These are phyloP conservation scores for Skeletonema menzelii DNA, from an alignment of 108 stramenopile genomes.

Conservation along the genomic window DNA sequence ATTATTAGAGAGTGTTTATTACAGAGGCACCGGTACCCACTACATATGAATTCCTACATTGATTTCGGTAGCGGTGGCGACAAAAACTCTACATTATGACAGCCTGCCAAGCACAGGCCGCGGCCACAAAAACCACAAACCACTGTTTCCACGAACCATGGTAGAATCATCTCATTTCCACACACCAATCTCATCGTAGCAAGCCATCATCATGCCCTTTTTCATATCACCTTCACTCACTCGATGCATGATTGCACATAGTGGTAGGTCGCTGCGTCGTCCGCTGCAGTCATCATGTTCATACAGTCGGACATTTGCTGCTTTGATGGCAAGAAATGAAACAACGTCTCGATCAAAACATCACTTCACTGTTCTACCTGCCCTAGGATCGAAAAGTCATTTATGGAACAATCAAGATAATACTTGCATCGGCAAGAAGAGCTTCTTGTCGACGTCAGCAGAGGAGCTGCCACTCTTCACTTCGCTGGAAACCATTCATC, in stretches of 20 bases:
- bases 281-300: background rate
- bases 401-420: background rate
- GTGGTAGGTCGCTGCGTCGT: background rate
- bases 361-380: background rate
- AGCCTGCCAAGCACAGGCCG: too few relatives aligned
- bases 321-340: background rate
- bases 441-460: background rate
- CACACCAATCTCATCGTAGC: background rate
- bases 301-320: background rate
- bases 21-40: too few relatives aligned
- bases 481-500: constrained; percentile 19
- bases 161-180: too few relatives aligned
- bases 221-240: background rate
- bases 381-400: background rate
- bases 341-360: background rate
- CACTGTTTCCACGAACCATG: too few relatives aligned
- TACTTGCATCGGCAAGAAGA: background rate
- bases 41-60: too few relatives aligned
- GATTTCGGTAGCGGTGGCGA: too few relatives aligned
- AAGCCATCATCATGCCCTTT: background rate
- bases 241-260: background rate
- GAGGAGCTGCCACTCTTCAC: constrained; percentile 4
- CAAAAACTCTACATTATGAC: too few relatives aligned
- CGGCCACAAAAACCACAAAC: too few relatives aligned
- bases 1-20: too few relatives aligned